Base-by-base conservation (phyloP, 2,329 filamentous ascomycete genomes). In the Gnomoniopsis sp. region DNA sequence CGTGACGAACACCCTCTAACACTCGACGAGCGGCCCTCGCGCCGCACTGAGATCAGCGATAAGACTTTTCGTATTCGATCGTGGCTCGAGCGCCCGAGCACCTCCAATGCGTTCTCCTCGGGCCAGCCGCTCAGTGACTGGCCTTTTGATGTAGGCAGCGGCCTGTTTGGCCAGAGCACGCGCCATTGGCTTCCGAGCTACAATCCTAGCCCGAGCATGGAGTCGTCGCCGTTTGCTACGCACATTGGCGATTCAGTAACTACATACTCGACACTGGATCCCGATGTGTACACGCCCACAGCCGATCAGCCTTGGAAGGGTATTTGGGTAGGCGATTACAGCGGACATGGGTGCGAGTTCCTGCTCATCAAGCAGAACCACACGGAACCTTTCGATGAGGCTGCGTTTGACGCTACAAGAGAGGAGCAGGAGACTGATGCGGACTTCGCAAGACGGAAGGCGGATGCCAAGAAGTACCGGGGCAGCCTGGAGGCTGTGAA, bases 301-400 rank as follows among this genome's bases (percentile, higher is more conserved):
- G 71, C 76, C 11, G 80, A 87, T 56, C 93, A 92, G 69, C 93
- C 92, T 0, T 97, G 88, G 78, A 86, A 91, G 63, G 93, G 93
- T 0, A 91, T 99, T 33, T 98, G 91, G 89, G 88, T 92, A 17
- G 93, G 93, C 0, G 93, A 97, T 70, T 97, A 96, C 68, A 88
- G 86, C 26, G 86, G 85, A 0, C 93, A 98, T 66, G 92, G 93
- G 1, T 93, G 89, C 70, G 93, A 98, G 71, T 96, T 97, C 57
- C 69, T 98, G 4, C 77, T 96, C 14, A 77, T 98, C 49, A 79
- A 91, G 65, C 95, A 99, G 68, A 86, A 86, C 0, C 86, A 88
- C 53, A 72, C 75, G 44, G 66, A 70, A 1, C 67, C 66, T 2
- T 70, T 74, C 1, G 71, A 78, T 56, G 70, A 74, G 22, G 72